These are phyloP conservation scores for Diaporthe citri DNA, from an alignment of 2,329 filamentous ascomycete species.

Conservation along the genomic window DNA sequence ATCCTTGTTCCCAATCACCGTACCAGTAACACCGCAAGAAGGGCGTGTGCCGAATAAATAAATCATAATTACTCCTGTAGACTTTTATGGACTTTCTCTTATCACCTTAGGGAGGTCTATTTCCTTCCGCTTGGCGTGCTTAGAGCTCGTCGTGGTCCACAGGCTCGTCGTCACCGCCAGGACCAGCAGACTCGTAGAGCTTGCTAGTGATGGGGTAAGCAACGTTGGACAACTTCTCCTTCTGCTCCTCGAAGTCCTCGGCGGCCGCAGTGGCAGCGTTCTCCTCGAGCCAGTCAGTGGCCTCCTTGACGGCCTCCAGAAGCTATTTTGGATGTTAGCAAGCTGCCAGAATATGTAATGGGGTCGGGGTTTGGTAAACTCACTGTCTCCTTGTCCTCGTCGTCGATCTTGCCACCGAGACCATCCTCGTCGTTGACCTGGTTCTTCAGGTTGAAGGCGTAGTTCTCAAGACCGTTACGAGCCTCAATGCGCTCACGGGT, in stretches of 20 bases:
- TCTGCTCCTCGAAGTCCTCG: constrained; percentile 99
- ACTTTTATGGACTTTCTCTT: constrained; percentile 35
- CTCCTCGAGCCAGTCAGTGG: constrained; percentile 96
- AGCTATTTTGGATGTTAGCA: constrained; percentile 66
- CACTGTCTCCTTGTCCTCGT: constrained; percentile 97
- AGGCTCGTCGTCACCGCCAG: constrained; percentile 77
- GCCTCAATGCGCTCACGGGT: constrained; percentile 97
- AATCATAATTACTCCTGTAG: constrained; percentile 37
- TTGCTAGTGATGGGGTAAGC: constrained; percentile 99
- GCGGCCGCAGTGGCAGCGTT: constrained; percentile 86
- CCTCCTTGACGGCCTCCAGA: constrained; percentile 96
- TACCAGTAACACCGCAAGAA: constrained; percentile 37
- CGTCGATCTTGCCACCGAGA: constrained; percentile 97
- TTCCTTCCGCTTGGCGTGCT: constrained; percentile 46
- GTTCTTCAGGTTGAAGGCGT: constrained; percentile 99
- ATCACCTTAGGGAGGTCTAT: not conserved
- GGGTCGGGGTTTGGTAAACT: constrained; percentile 52
- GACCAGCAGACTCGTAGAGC: constrained; percentile 79
- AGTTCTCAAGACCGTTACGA: constrained; percentile 98
- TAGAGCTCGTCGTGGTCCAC: constrained; percentile 83
- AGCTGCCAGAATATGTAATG: constrained; percentile 13
- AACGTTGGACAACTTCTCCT: constrained; percentile 97
- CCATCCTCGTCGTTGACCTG: constrained; percentile 97
- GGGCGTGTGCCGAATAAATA: constrained; percentile 30
- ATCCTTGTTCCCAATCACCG: constrained; percentile 32